Percentiles rank a stretch among this genome's conserved stretches.
These are phyloP conservation scores for Kuraishia capsulata DNA, from an alignment of 805 yeast genomes.

Conservation along the genomic window DNA sequence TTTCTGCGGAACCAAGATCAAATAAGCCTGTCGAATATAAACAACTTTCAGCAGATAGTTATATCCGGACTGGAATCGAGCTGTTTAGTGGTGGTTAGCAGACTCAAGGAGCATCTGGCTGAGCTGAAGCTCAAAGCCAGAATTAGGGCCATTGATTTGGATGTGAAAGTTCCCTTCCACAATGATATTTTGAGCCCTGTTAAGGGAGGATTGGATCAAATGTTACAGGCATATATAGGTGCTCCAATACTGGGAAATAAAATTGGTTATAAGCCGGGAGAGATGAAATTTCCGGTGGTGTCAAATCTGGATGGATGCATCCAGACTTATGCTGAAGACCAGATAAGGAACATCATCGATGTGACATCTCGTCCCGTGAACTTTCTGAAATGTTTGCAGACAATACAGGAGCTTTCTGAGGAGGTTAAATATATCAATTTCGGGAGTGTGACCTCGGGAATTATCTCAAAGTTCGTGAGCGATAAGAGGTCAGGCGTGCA, in stretches of 20 bases:
- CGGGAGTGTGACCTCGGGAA: constrained; percentile 17
- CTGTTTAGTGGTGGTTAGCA: constrained; percentile 7
- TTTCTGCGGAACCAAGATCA: not conserved
- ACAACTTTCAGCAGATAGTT: constrained; percentile 24
- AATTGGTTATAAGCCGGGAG: constrained; percentile 2
- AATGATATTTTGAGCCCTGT: constrained; percentile 20
- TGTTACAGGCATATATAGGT: constrained; percentile 5
- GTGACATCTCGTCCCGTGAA: constrained; percentile 23
- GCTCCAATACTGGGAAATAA: not conserved
- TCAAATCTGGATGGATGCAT: constrained; percentile 20
- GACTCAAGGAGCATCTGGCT: constrained; percentile 3
- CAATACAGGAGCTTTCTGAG: constrained; percentile 1
- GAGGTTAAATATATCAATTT: constrained; percentile 17
- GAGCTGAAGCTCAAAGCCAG: constrained; percentile 13
- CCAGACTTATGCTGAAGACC: constrained; percentile 7
- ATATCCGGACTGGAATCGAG: constrained; percentile 17
- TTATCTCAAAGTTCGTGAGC: constrained; percentile 13
- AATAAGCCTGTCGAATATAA: constrained; percentile 16
- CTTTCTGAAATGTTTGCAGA: constrained; percentile 21
- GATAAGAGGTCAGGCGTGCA: too few species aligned
- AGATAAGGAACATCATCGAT: constrained; percentile 16
- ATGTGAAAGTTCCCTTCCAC: constrained; percentile 24
- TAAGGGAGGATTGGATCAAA: constrained; percentile 11
- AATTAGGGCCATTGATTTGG: constrained; percentile 16
- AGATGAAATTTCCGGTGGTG: constrained; percentile 16